Conservation (phyloP, 1,284 basidiomycete species). For the Lignosus rhinocerotis region DNA sequence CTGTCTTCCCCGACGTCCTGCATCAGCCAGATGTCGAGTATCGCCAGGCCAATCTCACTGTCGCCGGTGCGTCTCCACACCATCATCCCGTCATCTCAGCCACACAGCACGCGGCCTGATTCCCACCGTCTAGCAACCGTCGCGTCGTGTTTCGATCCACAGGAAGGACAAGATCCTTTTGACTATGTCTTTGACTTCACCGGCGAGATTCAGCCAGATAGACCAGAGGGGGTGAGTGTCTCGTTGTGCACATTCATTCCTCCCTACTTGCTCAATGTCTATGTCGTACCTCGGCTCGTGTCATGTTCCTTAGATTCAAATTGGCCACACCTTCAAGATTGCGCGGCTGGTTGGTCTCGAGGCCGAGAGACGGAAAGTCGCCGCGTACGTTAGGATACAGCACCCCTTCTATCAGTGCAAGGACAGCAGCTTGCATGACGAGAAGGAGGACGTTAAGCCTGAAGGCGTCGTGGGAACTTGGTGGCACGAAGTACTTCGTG, state of each 20-base stretch:
- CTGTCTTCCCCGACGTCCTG: conserved; percentile 72
- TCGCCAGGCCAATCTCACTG: conserved; percentile 78
- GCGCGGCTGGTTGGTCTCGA: conserved; percentile 70
- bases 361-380: conserved; percentile 64
- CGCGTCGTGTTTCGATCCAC: conserved; percentile 65
- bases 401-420: conserved; percentile 83
- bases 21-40: conserved; percentile 75
- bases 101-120: conserved; percentile 8
- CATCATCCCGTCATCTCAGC: conserved; percentile 1
- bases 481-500: conserved; percentile 88
- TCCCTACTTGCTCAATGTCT: conserved; percentile 7
- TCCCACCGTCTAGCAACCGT: conserved; percentile 52
- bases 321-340: conserved; percentile 75
- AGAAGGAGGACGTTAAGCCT: conserved; percentile 78
- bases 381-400: conserved; percentile 79
- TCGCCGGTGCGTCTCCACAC: conserved; percentile 50
- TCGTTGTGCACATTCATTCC: conserved; percentile 1
- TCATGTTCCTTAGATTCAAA: conserved; percentile 58
- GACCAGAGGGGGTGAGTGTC: conserved; percentile 67
- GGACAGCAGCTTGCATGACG: conserved; percentile 64
- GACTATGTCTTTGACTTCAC: conserved; percentile 80
- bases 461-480: conserved; percentile 74
- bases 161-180: conserved; percentile 63
- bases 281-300: neutral
- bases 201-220: conserved; percentile 79